Evolutionary conservation across 192 early-diverging fungal genomes (phyloP), one percentile per base, ranked within the genome.

Genomic region (Dimargaris verticillata): DNA sequence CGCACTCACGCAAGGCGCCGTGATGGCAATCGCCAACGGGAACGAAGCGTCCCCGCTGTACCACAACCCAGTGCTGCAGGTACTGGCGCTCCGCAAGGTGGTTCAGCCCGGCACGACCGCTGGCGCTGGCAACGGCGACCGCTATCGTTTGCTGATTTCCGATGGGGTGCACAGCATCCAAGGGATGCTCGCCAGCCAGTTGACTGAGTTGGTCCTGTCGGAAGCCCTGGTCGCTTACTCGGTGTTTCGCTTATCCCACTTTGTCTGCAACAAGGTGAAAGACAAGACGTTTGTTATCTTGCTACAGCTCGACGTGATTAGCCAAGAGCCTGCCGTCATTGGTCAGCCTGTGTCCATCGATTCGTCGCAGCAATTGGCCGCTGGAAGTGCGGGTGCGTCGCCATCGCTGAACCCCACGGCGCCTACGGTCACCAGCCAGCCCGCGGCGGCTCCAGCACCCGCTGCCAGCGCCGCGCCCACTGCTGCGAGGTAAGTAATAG

Each of bases 91-190:
- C 14, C 57, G 57, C 25, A 28, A 25, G 12, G 20, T 51, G 0
- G 25, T 12, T 4, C 51, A 52, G 51, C 57, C 24, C 33, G 9
- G 9, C 6, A 26, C 26, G n/a, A 38, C 53, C 53, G 20, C n/a
- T 12, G 20, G 18, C 20, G 9, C 29, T 26, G 7, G 33, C 20
- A 33, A 22, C 11, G 41, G 57, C n/a, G 46, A 49, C 26, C 66
- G 74, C 9, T 71, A 70, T 62, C 68, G 75, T n/a, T 69, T 70
- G 53, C 66, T 74, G 61, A 53, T 73, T 10, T 72, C 68, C 22
- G 75, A 77, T 26, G 68, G 75, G 43, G 66, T 66, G 48, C 61
- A 64, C 33, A 65, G 63, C 2, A 67, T 68, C 1, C 59, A 72
- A 9, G 67, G 61, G 4, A 64, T 76, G n/a, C 65, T 76, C 29